Percentiles rank a stretch among this genome's conserved stretches.
These are phyloP conservation scores for Coemansia sp. DNA, from an alignment of 192 early-diverging fungal species.

Conservation along the genomic window DNA sequence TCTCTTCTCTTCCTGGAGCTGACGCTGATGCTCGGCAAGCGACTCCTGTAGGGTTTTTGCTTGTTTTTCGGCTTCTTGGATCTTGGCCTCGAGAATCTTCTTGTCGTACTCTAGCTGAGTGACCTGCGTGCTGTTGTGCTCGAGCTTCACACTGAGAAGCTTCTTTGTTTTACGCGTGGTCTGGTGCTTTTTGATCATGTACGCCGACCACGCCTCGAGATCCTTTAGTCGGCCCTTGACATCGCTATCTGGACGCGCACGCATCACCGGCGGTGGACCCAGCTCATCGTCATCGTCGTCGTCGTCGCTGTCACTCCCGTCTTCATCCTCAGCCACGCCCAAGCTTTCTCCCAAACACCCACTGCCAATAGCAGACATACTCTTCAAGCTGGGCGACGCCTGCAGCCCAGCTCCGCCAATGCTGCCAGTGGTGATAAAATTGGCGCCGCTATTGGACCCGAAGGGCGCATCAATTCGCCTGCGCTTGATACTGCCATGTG, in stretches of 20 bases:
- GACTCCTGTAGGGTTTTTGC: conserved; percentile 18
- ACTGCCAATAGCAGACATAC: not conserved
- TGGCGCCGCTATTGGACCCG: not conserved
- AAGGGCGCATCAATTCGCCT: conserved; percentile 19
- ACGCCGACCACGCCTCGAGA: conserved; percentile 61
- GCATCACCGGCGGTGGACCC: conserved; percentile 36
- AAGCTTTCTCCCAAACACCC: not conserved
- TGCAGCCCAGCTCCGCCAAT: not conserved
- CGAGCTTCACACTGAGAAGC: conserved; percentile 58
- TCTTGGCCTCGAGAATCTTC: conserved; percentile 31
- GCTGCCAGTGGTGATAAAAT: conserved; percentile 3
- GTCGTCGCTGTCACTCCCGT: conserved; percentile 25
- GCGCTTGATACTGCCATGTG: conserved; percentile 33
- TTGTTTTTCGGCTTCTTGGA: conserved; percentile 35
- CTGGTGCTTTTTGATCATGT: conserved; percentile 60
- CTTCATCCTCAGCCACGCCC: conserved; percentile 12
- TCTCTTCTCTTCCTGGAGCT: conserved; percentile 25
- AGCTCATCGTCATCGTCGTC: conserved; percentile 21
- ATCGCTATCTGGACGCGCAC: conserved; percentile 35
- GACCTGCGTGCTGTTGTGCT: conserved; percentile 54
- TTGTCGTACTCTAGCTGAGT: conserved; percentile 52
- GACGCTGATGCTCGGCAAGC: conserved; percentile 14
- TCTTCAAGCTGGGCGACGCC: conserved; percentile 8
- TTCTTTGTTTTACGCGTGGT: conserved; percentile 58
- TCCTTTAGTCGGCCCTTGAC: conserved; percentile 77